These are phyloP conservation scores for Metarhizium humberi DNA, from an alignment of 2,329 filamentous ascomycete species.

Conservation along the genomic window DNA sequence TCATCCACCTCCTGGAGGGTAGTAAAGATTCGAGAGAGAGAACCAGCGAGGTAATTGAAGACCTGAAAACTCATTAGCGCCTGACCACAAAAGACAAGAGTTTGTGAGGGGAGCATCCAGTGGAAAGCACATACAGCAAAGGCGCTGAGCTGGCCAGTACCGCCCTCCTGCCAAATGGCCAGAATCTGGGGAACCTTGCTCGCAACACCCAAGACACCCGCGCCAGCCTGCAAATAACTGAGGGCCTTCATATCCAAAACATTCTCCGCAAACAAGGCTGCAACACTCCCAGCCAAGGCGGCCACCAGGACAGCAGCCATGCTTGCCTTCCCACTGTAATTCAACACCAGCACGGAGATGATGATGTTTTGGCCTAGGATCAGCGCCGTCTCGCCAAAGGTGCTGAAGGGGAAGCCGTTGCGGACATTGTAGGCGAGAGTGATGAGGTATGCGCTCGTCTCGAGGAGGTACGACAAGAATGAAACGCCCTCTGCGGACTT, in stretches of 20 bases:
- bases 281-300: slow-evolving; percentile 58
- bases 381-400: slow-evolving; percentile 88
- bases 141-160: slow-evolving; percentile 90
- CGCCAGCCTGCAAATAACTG: slow-evolving; percentile 72
- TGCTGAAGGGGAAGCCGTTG: slow-evolving; percentile 89
- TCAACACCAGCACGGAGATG: slow-evolving; percentile 78
- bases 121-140: slow-evolving; percentile 59
- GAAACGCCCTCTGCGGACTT: slow-evolving; percentile 75
- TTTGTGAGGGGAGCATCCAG: not conserved
- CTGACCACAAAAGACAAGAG: not conserved
- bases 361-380: slow-evolving; percentile 89
- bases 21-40: slow-evolving; percentile 90
- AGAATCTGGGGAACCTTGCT: slow-evolving; percentile 92
- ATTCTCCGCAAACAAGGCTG: slow-evolving; percentile 58
- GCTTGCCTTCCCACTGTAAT: slow-evolving; percentile 61
- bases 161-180: slow-evolving; percentile 74
- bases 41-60: slow-evolving; percentile 94
- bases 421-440: slow-evolving; percentile 87
- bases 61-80: slow-evolving; percentile 46
- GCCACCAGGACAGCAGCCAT: slow-evolving; percentile 72
- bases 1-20: slow-evolving; percentile 96
- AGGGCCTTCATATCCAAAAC: slow-evolving; percentile 59
- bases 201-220: slow-evolving; percentile 72
- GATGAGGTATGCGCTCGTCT: slow-evolving; percentile 82
- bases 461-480: slow-evolving; percentile 86